Percentiles rank a stretch among this genome's conserved stretches.
Evolutionary conservation across 768 basidiomycete species (phyloP).

Genomic region (Fomitopsis pulvina): DNA sequence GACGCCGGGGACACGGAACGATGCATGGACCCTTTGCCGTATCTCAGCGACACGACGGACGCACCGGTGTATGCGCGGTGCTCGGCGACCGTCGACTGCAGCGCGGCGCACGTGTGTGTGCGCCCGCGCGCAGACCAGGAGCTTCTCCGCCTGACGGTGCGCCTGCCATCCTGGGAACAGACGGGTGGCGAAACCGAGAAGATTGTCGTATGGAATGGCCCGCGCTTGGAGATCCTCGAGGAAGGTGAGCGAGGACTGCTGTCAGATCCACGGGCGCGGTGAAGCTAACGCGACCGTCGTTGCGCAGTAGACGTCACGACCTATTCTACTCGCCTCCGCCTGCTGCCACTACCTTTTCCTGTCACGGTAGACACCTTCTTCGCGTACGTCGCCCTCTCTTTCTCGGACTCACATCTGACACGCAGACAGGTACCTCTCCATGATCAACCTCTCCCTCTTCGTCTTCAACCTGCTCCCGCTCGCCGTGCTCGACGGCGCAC

Average conservation of each 20-base stretch:
- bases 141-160: slow-evolving; percentile 51
- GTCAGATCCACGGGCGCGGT: not conserved
- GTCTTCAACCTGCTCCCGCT: slow-evolving; percentile 80
- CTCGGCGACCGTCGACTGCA: slow-evolving; percentile 28
- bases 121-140: slow-evolving; percentile 41
- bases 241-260: slow-evolving; percentile 46
- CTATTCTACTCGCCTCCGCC: slow-evolving; percentile 36
- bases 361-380: slow-evolving; percentile 35
- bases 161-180: slow-evolving; percentile 11
- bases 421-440: slow-evolving; percentile 45
- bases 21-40: slow-evolving; percentile 50
- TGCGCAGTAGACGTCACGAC: slow-evolving; percentile 46
- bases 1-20: slow-evolving; percentile 22
- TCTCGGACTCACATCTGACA: not conserved
- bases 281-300: not conserved
- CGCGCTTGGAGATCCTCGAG: slow-evolving; percentile 54
- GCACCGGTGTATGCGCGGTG: slow-evolving; percentile 30
- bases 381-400: slow-evolving; percentile 38
- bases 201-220: slow-evolving; percentile 71
- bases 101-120: slow-evolving; percentile 41
- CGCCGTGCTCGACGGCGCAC: slow-evolving; percentile 62
- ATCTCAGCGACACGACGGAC: slow-evolving; percentile 29
- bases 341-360: slow-evolving; percentile 37
- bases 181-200: slow-evolving; percentile 5
- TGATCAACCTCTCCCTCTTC: slow-evolving; percentile 71